These are phyloP conservation scores for Pseudozyma pruni DNA, from an alignment of 1,284 basidiomycete species.

Conservation along the genomic window DNA sequence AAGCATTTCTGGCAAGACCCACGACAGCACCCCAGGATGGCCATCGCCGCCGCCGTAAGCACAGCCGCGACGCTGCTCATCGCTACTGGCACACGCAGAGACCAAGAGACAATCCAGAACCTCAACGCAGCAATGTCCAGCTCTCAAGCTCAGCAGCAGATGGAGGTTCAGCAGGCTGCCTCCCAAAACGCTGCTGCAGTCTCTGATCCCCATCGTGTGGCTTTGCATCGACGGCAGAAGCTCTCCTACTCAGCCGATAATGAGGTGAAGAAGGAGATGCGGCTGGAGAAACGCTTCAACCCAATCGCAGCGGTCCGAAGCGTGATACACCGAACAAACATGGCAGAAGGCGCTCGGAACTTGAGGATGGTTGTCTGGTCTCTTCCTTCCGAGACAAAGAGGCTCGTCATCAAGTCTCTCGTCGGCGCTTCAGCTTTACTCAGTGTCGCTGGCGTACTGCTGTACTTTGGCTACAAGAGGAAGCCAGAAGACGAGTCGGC, in stretches of 20 bases:
- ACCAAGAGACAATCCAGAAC: constrained; percentile 3
- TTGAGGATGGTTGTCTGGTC: neutral
- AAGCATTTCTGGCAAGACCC: constrained; percentile 13
- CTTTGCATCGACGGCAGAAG: neutral
- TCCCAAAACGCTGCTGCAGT: constrained; percentile 2
- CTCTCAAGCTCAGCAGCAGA: constrained; percentile 2
- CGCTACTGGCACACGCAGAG: neutral
- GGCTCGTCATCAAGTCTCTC: constrained; percentile 2
- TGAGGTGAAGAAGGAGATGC: too few species aligned
- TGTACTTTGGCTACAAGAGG: constrained; percentile 1
- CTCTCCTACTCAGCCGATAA: too few species aligned
- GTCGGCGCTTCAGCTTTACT: constrained; percentile 2
- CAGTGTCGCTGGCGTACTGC: neutral
- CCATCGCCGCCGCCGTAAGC: constrained; percentile 2
- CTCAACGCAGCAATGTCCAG: constrained; percentile 5
- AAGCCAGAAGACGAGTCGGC: too few species aligned
- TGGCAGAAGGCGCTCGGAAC: neutral
- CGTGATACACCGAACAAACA: neutral
- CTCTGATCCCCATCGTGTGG: neutral
- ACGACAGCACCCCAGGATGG: neutral
- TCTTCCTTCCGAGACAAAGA: neutral
- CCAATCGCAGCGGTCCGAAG: constrained; percentile 1
- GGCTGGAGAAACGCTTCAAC: constrained; percentile 12
- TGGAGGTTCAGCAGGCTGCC: constrained; percentile 5
- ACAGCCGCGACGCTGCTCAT: neutral